phyloP scores from a whole-genome alignment of 139 green algal species.

The Pseudopediastrum boryanum region DNA sequence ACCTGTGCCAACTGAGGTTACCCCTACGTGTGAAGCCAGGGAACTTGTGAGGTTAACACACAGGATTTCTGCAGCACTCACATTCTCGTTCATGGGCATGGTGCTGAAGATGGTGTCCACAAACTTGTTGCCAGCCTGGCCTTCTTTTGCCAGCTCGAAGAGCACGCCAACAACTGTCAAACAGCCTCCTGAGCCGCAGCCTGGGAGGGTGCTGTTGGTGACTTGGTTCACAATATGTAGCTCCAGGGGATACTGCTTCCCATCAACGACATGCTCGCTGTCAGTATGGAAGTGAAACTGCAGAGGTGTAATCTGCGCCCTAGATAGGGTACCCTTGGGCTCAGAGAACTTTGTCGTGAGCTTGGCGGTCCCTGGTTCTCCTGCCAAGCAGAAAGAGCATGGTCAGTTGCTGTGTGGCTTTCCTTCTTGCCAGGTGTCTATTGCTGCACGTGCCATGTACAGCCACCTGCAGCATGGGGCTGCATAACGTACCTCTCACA shows the following conservation, averaged over 20 bases:
- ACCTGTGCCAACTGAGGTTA: too few species aligned
- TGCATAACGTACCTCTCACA: conserved; percentile 1
- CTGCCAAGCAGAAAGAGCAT: conserved; percentile 8
- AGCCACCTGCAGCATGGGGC: background rate
- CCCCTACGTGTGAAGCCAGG: too few species aligned
- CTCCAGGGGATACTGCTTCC: conserved; percentile 13
- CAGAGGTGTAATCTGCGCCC: conserved; percentile 14
- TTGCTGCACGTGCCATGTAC: background rate
- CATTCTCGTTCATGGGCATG: too few species aligned
- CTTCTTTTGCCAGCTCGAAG: conserved; percentile 17
- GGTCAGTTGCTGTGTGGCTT: background rate
- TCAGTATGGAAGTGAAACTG: conserved; percentile 46
- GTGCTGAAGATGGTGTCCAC: conserved; percentile 8
- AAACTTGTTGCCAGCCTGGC: background rate
- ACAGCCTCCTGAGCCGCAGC: conserved; percentile 19
- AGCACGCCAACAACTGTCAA: conserved; percentile 31
- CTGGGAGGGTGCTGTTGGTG: conserved; percentile 14
- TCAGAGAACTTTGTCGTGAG: background rate
- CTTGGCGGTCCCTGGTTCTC: background rate
- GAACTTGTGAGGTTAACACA: too few species aligned
- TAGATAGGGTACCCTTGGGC: background rate
- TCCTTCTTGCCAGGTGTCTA: background rate
- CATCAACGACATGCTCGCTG: conserved; percentile 21
- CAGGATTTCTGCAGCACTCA: too few species aligned
- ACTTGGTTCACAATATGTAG: conserved; percentile 35